A percentile compares a stretch with the other conserved stretches of the same genome.
Evolutionary conservation across 495 filamentous ascomycete genomes (phyloP).

Genomic region (Penicillium simplicissimum): DNA sequence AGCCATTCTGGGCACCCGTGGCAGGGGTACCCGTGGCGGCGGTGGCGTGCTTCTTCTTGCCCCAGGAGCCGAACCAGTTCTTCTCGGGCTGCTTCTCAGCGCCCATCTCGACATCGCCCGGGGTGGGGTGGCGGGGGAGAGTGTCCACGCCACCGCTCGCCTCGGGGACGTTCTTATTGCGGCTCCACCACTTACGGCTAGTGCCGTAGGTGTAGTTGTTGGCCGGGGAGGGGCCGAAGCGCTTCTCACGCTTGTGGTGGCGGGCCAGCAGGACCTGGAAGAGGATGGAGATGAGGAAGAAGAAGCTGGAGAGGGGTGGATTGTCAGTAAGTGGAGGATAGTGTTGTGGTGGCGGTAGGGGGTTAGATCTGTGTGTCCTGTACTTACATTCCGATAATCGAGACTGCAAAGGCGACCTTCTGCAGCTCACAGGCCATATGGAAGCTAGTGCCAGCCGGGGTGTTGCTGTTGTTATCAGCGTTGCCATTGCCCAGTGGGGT

Average conservation of each 20-base stretch:
- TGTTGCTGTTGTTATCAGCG: constrained; percentile 38
- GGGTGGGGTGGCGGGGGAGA: constrained; percentile 41
- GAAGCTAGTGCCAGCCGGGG: constrained; percentile 39
- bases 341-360: neutral
- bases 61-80: constrained; percentile 24
- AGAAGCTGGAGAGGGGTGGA: constrained; percentile 46
- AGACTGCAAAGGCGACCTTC: constrained; percentile 72
- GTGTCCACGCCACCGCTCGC: constrained; percentile 29
- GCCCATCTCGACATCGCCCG: constrained; percentile 39
- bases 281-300: constrained; percentile 66
- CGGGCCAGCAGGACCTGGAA: constrained; percentile 65
- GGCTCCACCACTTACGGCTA: constrained; percentile 51
- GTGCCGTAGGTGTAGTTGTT: constrained; percentile 78
- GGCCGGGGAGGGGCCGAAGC: constrained; percentile 72
- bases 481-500: constrained; percentile 68
- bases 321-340: neutral
- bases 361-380: constrained; percentile 36
- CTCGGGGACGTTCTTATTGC: constrained; percentile 46
- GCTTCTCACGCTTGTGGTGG: constrained; percentile 74
- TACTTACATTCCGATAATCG: constrained; percentile 76
- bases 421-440: constrained; percentile 67
- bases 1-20: constrained; percentile 19
- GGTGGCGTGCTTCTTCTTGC: constrained; percentile 29
- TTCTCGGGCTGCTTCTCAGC: constrained; percentile 28
- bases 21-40: constrained; percentile 4